Evolutionary conservation across 352 stramenopile genomes (phyloP), one percentile per base, ranked within the genome.

Genomic region (Globisporangium carolinianum): DNA sequence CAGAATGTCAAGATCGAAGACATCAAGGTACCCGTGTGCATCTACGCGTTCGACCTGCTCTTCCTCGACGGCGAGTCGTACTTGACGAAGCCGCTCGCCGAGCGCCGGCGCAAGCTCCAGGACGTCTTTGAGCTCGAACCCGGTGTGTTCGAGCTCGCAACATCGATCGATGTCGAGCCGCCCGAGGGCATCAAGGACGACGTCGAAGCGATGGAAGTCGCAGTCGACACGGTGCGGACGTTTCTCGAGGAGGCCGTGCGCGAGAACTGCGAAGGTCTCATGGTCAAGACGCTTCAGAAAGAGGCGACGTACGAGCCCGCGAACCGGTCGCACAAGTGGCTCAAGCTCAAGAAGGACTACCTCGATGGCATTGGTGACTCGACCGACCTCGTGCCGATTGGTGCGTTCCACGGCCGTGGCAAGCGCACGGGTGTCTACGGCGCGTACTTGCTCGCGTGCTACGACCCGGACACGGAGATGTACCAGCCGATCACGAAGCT

Each of bases 291-390:
- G 15, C 81, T 99, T 4, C 84, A 98, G 61, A 84, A 91, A 18
- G 97, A 99, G 71, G 91, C 92, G 17, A 96, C 92, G 1, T 99
- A 99, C 71, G 91, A 99, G 67, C 97, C 97, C 6, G 97, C 94
- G 6, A 97, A 97, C 61, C 88, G 97, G 43, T 99, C 95, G 8
- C 83, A 99, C 57, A 99, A 99, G 71, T 99, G 98, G 98, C 82
- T 99, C 47, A 99, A 99, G 69, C 84, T 99, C 6, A 99, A 99
- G 75, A 99, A 99, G 69, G 98, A 99, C 73, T 99, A 99, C 61
- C 70, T 99, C 1, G 95, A 98, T 32, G 96, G 95, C 18, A 92
- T 98, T 47, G 96, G 95, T 7, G 97, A 99, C 71, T 98, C 96
- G 9, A 89, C 98, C 2, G 98, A 99, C 70, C 75, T 99, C 18